A percentile compares a stretch with the other conserved stretches of the same genome.
Conservation (phyloP, 2,329 filamentous ascomycete genomes). For the Aureobasidium sp. region DNA sequence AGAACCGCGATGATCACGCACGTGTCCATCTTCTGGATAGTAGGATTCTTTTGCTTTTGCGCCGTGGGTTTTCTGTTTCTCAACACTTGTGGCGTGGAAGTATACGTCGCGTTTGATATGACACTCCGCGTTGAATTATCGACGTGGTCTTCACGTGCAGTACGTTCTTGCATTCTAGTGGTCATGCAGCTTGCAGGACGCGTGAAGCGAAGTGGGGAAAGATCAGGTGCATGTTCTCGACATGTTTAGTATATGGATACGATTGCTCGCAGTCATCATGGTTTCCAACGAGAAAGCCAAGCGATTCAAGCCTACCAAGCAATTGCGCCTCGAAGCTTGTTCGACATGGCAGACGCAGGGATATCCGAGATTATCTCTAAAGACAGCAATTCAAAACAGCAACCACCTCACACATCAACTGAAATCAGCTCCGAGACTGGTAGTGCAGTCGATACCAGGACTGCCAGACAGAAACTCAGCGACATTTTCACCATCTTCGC, state of each 20-base stretch:
- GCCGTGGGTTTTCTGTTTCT: too few relatives aligned
- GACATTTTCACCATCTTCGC: slow-evolving; percentile 21
- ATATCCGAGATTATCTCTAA: neutral
- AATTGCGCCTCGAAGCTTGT: neutral
- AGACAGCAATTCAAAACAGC: neutral
- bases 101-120: too few relatives aligned
- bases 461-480: slow-evolving; percentile 18
- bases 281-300: neutral
- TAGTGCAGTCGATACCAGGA: neutral
- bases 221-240: neutral
- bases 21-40: too few relatives aligned
- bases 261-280: neutral
- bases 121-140: too few relatives aligned
- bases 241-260: neutral
- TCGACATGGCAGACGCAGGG: neutral
- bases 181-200: too few relatives aligned
- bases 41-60: too few relatives aligned
- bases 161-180: too few relatives aligned
- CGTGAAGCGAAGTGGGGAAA: too few relatives aligned
- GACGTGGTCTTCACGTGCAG: too few relatives aligned
- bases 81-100: too few relatives aligned
- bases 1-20: too few relatives aligned
- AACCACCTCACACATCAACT: neutral
- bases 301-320: neutral
- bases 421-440: neutral